A percentile compares a stretch with the other conserved stretches of the same genome.
Conservation (phyloP, 257 asterid genomes). For the Nicotiana attenuata region DNA sequence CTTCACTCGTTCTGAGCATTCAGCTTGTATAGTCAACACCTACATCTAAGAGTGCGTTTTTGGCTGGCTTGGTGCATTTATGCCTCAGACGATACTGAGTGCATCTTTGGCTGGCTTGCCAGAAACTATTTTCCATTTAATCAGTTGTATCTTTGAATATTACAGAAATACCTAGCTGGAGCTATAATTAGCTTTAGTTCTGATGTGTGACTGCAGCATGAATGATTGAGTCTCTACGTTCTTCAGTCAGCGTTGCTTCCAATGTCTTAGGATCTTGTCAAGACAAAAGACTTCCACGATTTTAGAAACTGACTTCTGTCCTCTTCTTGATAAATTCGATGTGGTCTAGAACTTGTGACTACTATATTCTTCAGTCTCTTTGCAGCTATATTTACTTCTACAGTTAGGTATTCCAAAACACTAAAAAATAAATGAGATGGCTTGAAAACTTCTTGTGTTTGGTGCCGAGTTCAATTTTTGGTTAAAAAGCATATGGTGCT, state of each 20-base stretch:
- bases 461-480: background rate
- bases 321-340: background rate
- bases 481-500: background rate
- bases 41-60: background rate
- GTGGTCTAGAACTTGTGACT: background rate
- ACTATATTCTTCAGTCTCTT: background rate
- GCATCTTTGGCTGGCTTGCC: constrained; percentile 1
- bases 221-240: background rate
- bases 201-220: background rate
- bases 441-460: background rate
- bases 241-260: background rate
- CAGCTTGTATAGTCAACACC: background rate
- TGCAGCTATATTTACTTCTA: background rate
- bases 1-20: background rate
- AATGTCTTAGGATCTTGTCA: background rate
- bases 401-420: background rate
- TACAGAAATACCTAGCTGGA: background rate
- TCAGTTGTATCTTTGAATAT: background rate
- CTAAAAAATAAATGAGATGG: background rate
- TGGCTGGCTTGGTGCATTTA: background rate
- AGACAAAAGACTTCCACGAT: background rate
- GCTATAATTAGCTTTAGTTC: background rate
- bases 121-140: background rate
- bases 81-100: background rate
- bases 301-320: background rate